These are phyloP conservation scores for Elongisporangium anandrum DNA, from an alignment of 352 stramenopile genomes.

Conservation along the genomic window DNA sequence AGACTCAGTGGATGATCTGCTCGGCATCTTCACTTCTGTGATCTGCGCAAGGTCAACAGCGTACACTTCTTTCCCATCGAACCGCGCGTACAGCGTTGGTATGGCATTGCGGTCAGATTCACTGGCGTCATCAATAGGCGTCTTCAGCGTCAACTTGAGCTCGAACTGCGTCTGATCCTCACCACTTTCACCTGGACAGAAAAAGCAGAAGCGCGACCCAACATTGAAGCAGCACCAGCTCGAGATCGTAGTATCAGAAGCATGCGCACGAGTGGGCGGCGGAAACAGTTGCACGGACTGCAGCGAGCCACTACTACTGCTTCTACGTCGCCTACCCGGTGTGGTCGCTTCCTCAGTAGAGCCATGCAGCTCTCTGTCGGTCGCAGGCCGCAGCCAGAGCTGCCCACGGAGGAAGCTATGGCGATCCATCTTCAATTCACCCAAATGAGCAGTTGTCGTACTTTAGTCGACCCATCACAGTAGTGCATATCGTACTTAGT, in stretches of 20 bases:
- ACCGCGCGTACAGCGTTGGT: constrained; percentile 6
- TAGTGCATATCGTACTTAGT: no score
- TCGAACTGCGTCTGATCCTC: constrained; percentile 31
- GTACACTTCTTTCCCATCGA: constrained; percentile 19
- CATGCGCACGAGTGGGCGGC: not conserved
- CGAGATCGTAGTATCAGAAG: not conserved
- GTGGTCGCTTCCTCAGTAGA: no score
- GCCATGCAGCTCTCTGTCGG: no score
- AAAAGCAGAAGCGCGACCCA: constrained; percentile 28
- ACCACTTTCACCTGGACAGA: constrained; percentile 5
- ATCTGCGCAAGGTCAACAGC: constrained; percentile 15
- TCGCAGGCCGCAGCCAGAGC: no score
- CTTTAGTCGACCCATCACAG: no score
- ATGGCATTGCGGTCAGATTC: not conserved
- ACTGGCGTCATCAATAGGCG: not conserved
- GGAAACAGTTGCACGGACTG: constrained; percentile 1
- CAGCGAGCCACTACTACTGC: no score
- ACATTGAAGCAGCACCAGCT: constrained; percentile 34
- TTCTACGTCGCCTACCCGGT: no score
- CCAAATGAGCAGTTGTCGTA: no score
- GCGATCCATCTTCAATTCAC: no score
- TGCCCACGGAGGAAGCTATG: no score
- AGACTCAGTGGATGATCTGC: not conserved
- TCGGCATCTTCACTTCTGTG: constrained; percentile 2
- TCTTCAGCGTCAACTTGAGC: constrained; percentile 16